Percentiles rank a stretch among this genome's conserved stretches.
phyloP scores from a whole-genome alignment of 768 basidiomycete genomes.

The Chiua virens region DNA sequence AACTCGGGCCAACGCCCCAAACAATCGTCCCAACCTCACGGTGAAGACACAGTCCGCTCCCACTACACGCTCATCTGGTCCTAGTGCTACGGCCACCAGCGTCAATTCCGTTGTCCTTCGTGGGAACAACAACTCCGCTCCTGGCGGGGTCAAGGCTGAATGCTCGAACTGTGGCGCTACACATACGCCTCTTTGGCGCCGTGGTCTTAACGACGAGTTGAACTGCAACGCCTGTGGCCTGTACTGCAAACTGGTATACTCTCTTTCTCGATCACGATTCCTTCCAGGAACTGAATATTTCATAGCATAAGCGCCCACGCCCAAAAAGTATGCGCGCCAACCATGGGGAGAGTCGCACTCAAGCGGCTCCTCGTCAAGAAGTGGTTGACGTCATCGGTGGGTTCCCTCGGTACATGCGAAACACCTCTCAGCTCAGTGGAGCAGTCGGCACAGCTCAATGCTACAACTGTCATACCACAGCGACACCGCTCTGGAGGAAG shows the following conservation, averaged over 20 bases:
- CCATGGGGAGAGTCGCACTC: constrained; percentile 69
- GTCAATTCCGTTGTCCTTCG: constrained; percentile 45
- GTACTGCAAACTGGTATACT: constrained; percentile 77
- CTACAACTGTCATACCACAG: constrained; percentile 88
- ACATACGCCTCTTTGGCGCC: constrained; percentile 84
- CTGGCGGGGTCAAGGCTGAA: constrained; percentile 71
- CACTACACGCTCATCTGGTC: constrained; percentile 54
- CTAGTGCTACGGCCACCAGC: constrained; percentile 64
- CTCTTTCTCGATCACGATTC: constrained; percentile 8
- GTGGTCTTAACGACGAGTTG: constrained; percentile 83
- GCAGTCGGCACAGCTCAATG: constrained; percentile 63
- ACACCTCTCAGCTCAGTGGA: constrained; percentile 30
- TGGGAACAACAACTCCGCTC: constrained; percentile 39
- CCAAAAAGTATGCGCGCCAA: constrained; percentile 84
- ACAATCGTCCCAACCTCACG: constrained; percentile 56
- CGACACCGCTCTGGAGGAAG: constrained; percentile 87
- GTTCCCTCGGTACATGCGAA: constrained; percentile 36
- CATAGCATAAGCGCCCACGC: constrained; percentile 81
- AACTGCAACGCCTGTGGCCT: constrained; percentile 89
- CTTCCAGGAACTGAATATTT: not conserved
- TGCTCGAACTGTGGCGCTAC: constrained; percentile 89
- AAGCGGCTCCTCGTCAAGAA: constrained; percentile 64
- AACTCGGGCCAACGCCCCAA: constrained; percentile 45
- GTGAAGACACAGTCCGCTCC: constrained; percentile 52
- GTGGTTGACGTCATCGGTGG: constrained; percentile 71